phyloP scores from a whole-genome alignment of 106 monocot genomes.

The Ottelia alismoides region DNA sequence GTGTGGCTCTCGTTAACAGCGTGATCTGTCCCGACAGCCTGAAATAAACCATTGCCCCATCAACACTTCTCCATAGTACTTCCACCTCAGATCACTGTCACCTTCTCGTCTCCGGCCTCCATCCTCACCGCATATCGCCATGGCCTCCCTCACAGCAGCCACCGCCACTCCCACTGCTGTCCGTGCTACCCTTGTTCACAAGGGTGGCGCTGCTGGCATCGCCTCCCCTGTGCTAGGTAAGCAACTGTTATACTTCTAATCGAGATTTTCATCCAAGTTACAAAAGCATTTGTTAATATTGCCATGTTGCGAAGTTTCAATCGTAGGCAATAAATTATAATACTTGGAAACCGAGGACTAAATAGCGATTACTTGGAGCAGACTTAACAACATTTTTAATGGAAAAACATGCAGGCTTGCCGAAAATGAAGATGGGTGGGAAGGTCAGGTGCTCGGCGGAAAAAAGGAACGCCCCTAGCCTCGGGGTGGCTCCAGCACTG shows the following conservation, averaged over 20 bases:
- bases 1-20: too few relatives aligned
- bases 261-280: too few relatives aligned
- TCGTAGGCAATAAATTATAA: background rate
- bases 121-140: too few relatives aligned
- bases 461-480: background rate
- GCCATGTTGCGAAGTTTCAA: background rate
- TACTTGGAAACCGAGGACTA: background rate
- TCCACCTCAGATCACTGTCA: too few relatives aligned
- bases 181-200: background rate
- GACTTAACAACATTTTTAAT: too few relatives aligned
- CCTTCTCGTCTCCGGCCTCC: too few relatives aligned
- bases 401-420: too few relatives aligned
- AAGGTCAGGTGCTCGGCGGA: constrained; percentile 12
- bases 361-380: too few relatives aligned
- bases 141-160: constrained; percentile 2
- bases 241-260: background rate
- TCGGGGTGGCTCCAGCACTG: background rate
- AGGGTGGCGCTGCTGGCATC: too few relatives aligned
- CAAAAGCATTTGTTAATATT: background rate
- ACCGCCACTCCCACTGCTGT: background rate
- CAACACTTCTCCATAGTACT: too few relatives aligned
- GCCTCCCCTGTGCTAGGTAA: background rate
- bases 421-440: constrained; percentile 8
- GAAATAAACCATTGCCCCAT: too few relatives aligned
- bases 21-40: too few relatives aligned